A percentile compares a stretch with the other conserved stretches of the same genome.
These are phyloP conservation scores for Cyclotella choctawhatcheeana DNA, from an alignment of 108 stramenopile genomes.

Conservation along the genomic window DNA sequence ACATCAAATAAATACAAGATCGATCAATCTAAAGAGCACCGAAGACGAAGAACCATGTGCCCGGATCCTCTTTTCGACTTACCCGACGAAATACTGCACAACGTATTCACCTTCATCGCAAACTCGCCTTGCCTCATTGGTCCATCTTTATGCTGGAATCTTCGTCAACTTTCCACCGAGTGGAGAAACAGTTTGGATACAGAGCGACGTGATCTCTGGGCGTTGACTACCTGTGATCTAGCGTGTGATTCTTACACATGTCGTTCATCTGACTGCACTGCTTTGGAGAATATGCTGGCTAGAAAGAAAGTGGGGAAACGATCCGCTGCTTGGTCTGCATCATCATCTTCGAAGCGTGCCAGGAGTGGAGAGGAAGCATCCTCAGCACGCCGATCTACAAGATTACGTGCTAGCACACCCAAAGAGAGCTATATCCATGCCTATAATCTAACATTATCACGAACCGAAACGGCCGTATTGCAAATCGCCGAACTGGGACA, in stretches of 20 bases:
- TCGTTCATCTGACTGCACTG: background rate
- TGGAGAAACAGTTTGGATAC: conserved; percentile 29
- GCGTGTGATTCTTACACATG: conserved; percentile 27
- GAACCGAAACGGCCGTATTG: conserved; percentile 42
- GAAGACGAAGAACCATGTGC: too few relatives aligned
- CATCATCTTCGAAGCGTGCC: conserved; percentile 8
- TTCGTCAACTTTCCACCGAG: conserved; percentile 41
- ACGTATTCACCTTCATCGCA: conserved; percentile 36
- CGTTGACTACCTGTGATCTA: conserved; percentile 34
- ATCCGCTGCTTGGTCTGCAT: background rate
- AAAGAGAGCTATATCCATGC: conserved; percentile 47
- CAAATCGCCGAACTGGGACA: conserved; percentile 41
- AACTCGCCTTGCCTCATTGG: conserved; percentile 41
- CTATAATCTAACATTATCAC: conserved; percentile 40
- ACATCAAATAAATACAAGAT: too few relatives aligned
- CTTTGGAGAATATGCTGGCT: background rate
- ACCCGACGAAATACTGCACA: conserved; percentile 51
- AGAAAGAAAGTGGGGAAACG: background rate
- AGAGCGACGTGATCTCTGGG: conserved; percentile 34
- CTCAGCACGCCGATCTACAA: conserved; percentile 35
- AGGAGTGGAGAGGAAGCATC: background rate
- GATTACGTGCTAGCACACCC: conserved; percentile 42
- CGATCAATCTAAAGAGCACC: too few relatives aligned
- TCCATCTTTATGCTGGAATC: conserved; percentile 36
- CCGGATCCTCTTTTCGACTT: conserved; percentile 35